Percentiles rank a stretch among this genome's conserved stretches.
These are phyloP conservation scores for Hypoxylon sp. DNA, from an alignment of 2,329 filamentous ascomycete genomes.

Conservation along the genomic window DNA sequence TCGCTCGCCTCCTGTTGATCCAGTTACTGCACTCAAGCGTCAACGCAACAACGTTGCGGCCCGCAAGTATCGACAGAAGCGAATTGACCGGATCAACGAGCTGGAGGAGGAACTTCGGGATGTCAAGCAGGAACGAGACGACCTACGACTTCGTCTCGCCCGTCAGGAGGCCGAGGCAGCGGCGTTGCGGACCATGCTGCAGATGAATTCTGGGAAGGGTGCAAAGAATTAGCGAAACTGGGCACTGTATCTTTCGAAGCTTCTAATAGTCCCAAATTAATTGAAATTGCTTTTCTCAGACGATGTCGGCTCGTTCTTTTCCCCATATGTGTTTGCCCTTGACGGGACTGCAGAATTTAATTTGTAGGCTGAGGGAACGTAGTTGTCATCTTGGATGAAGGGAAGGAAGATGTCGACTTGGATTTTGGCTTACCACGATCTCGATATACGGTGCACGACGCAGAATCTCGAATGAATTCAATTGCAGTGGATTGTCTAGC, in stretches of 20 bases:
- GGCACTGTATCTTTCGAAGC: slow-evolving; percentile 34
- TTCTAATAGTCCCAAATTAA: slow-evolving; percentile 40
- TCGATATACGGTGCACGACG: background rate
- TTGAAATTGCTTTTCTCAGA: slow-evolving; percentile 48
- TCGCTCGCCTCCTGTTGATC: slow-evolving; percentile 51
- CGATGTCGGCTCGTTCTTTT: slow-evolving; percentile 54
- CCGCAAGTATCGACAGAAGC: slow-evolving; percentile 78
- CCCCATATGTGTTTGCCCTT: slow-evolving; percentile 43
- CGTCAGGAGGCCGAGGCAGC: slow-evolving; percentile 76
- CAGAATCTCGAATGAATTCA: slow-evolving; percentile 8
- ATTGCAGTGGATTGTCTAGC: slow-evolving; percentile 11
- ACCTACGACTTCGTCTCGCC: slow-evolving; percentile 73
- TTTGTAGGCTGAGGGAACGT: slow-evolving; percentile 52
- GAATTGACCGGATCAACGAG: slow-evolving; percentile 74
- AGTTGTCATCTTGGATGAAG: slow-evolving; percentile 49
- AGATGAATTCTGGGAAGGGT: slow-evolving; percentile 51
- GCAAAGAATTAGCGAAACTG: slow-evolving; percentile 45
- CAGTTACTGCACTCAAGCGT: slow-evolving; percentile 66
- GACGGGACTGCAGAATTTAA: slow-evolving; percentile 42
- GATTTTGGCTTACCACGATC: slow-evolving; percentile 31
- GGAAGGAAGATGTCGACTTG: background rate
- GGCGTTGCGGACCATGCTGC: slow-evolving; percentile 69
- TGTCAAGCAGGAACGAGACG: slow-evolving; percentile 74
- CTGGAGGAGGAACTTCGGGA: slow-evolving; percentile 73
- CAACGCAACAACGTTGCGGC: slow-evolving; percentile 80